phyloP scores from a whole-genome alignment of 1,284 basidiomycete genomes.

The Pterulicium gracile region DNA sequence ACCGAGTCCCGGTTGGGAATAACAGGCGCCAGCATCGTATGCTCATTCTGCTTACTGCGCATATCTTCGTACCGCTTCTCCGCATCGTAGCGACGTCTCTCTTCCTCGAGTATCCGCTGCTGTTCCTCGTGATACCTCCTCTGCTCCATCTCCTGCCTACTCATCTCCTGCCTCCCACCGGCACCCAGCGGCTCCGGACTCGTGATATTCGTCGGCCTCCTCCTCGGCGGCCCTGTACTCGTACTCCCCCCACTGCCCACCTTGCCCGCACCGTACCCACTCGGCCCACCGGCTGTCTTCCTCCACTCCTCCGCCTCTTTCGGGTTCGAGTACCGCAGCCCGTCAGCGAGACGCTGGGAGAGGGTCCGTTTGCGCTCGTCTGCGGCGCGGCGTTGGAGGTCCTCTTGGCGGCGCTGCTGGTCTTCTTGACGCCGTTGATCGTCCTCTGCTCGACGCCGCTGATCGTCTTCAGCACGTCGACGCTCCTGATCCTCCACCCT shows the following conservation, averaged over 20 bases:
- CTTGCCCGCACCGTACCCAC: background rate
- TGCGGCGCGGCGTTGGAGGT: background rate
- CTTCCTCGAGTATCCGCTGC: too few relatives aligned
- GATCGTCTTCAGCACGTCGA: background rate
- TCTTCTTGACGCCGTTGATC: background rate
- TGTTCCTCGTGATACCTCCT: too few relatives aligned
- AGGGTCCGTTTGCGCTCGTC: background rate
- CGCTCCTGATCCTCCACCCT: background rate
- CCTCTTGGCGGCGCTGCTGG: background rate
- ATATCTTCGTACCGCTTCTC: too few relatives aligned
- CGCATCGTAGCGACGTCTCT: too few relatives aligned
- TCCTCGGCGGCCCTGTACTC: background rate
- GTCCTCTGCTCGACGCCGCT: background rate
- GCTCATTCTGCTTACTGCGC: too few relatives aligned
- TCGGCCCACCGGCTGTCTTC: background rate
- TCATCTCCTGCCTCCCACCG: too few relatives aligned
- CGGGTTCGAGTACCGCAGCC: background rate
- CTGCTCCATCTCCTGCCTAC: too few relatives aligned
- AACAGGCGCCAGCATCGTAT: background rate
- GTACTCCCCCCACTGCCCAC: background rate
- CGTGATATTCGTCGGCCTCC: background rate
- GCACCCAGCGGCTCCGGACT: background rate
- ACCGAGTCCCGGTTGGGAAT: background rate
- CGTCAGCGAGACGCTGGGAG: background rate
- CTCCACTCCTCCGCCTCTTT: background rate